Evolutionary conservation across 257 asterid species (phyloP).

Genomic region (Rhazya stricta): DNA sequence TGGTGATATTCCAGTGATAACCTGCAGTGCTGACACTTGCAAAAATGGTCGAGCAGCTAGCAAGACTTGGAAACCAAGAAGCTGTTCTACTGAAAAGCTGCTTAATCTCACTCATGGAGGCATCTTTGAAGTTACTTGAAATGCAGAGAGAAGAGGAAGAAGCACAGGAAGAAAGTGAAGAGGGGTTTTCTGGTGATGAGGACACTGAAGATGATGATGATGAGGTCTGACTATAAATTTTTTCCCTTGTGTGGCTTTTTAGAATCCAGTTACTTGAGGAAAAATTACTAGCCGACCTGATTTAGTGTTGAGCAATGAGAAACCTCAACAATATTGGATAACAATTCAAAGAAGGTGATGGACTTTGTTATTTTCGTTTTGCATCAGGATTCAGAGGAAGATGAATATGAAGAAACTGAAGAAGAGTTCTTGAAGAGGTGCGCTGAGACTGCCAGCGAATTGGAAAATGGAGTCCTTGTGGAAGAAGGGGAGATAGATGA

Average conservation of each 20-base stretch:
- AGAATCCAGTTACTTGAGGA: neutral
- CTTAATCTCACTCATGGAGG: conserved; percentile 30
- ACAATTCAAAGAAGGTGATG: conserved; percentile 3
- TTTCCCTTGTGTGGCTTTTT: neutral
- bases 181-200: conserved; percentile 28
- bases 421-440: conserved; percentile 42
- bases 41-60: conserved; percentile 27
- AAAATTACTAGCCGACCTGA: too few species aligned
- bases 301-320: neutral
- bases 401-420: conserved; percentile 39
- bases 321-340: neutral
- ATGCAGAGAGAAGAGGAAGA: conserved; percentile 31
- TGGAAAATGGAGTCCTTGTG: conserved; percentile 32
- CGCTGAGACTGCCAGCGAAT: conserved; percentile 27
- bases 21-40: conserved; percentile 33
- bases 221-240: conserved; percentile 1
- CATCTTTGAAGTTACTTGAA: conserved; percentile 27
- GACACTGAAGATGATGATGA: conserved; percentile 29
- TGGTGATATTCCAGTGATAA: conserved; percentile 2
- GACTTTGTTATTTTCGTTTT: conserved; percentile 6
- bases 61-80: conserved; percentile 16
- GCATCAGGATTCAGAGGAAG: conserved; percentile 38
- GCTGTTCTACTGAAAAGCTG: conserved; percentile 21
- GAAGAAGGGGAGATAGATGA: conserved; percentile 42
- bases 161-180: conserved; percentile 27